Evolutionary conservation across 1,284 basidiomycete genomes (phyloP), one percentile per base, ranked within the genome.

Genomic region (Xerocomus nothofagi): DNA sequence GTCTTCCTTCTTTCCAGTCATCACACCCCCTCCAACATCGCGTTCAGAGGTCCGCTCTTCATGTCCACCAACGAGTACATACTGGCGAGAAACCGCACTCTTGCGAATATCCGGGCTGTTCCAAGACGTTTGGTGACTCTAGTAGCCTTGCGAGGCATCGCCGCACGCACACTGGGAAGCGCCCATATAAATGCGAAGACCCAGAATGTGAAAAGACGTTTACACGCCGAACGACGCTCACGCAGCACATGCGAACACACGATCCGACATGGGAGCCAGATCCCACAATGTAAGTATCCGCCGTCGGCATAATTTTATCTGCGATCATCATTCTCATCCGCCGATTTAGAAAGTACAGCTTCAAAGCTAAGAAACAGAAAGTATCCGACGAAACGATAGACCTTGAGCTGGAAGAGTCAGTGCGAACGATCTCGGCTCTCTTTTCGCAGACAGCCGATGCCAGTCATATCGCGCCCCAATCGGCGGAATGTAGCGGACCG

Each of bases 51-150:
- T 92, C 90, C 6, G 92, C 92, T 20, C 72, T 94, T 49, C 88
- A 89, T 43, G 92, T 94, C 5, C 91, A 94, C 67, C 77, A 81
- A 47, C 84, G 91, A 32, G 88, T 91, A 9, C 91, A 94, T 63
- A 92, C 91, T 6, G 91, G 92, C 41, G 91, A 94, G 73, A 90
- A 90, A 64, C 91, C 91, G 3, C 91, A 93, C 68, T 81, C 78
- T 51, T 94, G 91, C 71, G 88, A 91, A 70, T 91, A 89, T 63
- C 86, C 88, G 11, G 87, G 82, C 6, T 94, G 92, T 65, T 80
- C 78, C 38, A 89, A 86, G 70, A 87, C 85, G 7, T 94, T 94
- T 69, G 84, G 89, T 34, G 91, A 94, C 68, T 92, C 90, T 17
- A 91, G 88, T 65, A 91, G 88, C 69, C 77, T 94, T 51, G 90